phyloP scores from a whole-genome alignment of 352 stramenopile genomes.

The Phytophthora nicotianae region DNA sequence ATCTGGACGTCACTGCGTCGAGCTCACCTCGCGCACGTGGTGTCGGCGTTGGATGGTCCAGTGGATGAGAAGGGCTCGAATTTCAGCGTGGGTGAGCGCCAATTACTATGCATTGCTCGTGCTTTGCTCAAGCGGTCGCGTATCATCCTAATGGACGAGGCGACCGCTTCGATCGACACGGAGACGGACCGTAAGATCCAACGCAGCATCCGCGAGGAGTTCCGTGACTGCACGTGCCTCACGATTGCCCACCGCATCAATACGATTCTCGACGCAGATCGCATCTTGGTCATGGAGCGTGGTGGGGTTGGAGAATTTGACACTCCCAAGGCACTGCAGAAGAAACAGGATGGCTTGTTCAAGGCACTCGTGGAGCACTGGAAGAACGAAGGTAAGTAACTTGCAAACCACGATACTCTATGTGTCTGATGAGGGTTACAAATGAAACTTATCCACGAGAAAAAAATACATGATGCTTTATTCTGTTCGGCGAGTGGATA shows the following conservation, averaged over 20 bases:
- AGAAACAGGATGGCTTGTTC: constrained; percentile 75
- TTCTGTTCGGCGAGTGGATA: constrained; percentile 8
- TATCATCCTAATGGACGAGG: constrained; percentile 98
- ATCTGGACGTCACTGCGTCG: constrained; percentile 87
- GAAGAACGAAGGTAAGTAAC: constrained; percentile 58
- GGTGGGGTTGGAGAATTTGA: constrained; percentile 95
- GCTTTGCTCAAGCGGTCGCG: constrained; percentile 91
- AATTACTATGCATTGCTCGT: constrained; percentile 96
- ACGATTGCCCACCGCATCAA: constrained; percentile 98
- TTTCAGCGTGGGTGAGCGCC: constrained; percentile 95
- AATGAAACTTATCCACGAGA: constrained; percentile 9
- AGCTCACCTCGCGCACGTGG: constrained; percentile 76
- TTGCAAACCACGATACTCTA: not conserved
- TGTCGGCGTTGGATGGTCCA: constrained; percentile 47
- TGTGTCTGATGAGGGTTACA: not conserved
- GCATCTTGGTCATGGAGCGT: constrained; percentile 95
- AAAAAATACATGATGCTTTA: constrained; percentile 6
- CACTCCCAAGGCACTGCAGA: constrained; percentile 75
- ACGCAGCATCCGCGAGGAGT: constrained; percentile 92
- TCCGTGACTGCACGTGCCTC: constrained; percentile 92
- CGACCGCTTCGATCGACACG: constrained; percentile 92
- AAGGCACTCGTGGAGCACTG: constrained; percentile 79
- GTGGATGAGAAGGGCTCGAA: constrained; percentile 94
- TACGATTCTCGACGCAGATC: constrained; percentile 96
- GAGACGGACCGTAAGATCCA: constrained; percentile 92